Base-by-base conservation (phyloP, 2,329 filamentous ascomycete genomes). In the Onygenales sp. region DNA sequence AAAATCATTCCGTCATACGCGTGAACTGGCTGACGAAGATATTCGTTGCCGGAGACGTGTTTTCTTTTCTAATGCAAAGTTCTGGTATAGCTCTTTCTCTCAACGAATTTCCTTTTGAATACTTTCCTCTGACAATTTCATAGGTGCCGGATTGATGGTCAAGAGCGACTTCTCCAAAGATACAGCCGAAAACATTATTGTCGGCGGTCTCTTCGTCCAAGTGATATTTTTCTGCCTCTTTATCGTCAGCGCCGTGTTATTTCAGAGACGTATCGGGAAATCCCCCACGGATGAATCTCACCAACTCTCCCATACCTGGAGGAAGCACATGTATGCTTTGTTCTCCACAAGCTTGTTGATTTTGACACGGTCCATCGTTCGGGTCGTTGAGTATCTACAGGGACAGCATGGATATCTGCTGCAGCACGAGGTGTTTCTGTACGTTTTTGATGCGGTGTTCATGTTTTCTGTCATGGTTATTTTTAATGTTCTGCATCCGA, bases 221-320 rank as follows among this genome's bases (percentile, higher is more conserved):
- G 71, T 84, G 43, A 44, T 78, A 45, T 71, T 78, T 51, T 82
- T 84, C 54, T 72, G 69, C 31, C 63, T 81, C 42, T 84, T 84
- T 60, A 64, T 78, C 43, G 55, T 72, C 8, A 72, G 73, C 5
- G 71, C 77, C 0, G 55, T 70, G 2, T 50, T 75, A 0, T 81
- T 81, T 65, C 74, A 81, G 56, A 43, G 57, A 2, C 69, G 74
- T 3, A 64, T 78, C 6, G 50, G 38, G 1, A 60, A 56, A 6
- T 35, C 58, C 4, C 67, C 68, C 0, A 68, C 64, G 38, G 50
- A 57, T 52, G 52, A 43, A 1, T 57, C 61, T 2, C 21, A 32
- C 3, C 17, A 65, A 21, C 35, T 32, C 14, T n/a, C 21, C 2
- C 10, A 54, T 36, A 51, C 55, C 32, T 73, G 70, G 69, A 63